phyloP scores from a whole-genome alignment of 2,329 filamentous ascomycete genomes.

The Ascosphaera apis region DNA sequence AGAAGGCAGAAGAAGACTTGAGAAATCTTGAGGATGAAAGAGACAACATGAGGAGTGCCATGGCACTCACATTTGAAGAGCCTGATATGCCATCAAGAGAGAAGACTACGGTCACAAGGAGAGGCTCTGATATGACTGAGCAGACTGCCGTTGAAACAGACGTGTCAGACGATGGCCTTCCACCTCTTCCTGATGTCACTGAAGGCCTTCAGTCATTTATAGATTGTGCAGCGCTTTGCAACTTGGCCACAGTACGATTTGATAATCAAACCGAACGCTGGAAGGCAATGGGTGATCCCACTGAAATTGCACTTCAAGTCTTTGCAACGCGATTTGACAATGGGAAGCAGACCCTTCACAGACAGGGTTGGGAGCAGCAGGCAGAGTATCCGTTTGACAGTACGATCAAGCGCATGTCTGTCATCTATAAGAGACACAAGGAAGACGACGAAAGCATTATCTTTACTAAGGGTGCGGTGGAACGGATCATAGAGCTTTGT shows the following conservation, averaged over 20 bases:
- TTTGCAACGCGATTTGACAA: constrained; percentile 37
- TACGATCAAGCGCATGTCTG: constrained; percentile 42
- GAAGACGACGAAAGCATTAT: constrained; percentile 14
- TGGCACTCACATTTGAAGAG: constrained; percentile 38
- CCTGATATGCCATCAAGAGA: constrained; percentile 22
- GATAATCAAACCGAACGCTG: constrained; percentile 22
- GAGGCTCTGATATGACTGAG: constrained; percentile 9
- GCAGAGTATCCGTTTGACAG: constrained; percentile 43
- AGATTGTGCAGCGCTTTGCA: constrained; percentile 31
- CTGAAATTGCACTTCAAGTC: constrained; percentile 44
- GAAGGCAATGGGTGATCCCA: constrained; percentile 39
- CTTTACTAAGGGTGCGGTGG: constrained; percentile 21
- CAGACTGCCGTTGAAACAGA: constrained; percentile 5
- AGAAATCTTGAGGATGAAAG: constrained; percentile 23
- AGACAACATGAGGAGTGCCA: constrained; percentile 36
- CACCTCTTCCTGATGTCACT: constrained; percentile 16
- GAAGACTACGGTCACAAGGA: constrained; percentile 11
- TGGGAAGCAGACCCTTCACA: constrained; percentile 21
- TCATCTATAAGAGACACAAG: constrained; percentile 25
- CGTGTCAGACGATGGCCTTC: constrained; percentile 7
- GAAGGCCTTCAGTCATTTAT: constrained; percentile 28
- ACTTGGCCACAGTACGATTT: constrained; percentile 27
- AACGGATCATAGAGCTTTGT: constrained; percentile 24
- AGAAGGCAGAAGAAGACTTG: constrained; percentile 12
- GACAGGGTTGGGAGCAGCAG: constrained; percentile 27